Evolutionary conservation across 2,329 filamentous ascomycete species (phyloP), one percentile per base, ranked within the genome.

Genomic region (Phialophora expanda): DNA sequence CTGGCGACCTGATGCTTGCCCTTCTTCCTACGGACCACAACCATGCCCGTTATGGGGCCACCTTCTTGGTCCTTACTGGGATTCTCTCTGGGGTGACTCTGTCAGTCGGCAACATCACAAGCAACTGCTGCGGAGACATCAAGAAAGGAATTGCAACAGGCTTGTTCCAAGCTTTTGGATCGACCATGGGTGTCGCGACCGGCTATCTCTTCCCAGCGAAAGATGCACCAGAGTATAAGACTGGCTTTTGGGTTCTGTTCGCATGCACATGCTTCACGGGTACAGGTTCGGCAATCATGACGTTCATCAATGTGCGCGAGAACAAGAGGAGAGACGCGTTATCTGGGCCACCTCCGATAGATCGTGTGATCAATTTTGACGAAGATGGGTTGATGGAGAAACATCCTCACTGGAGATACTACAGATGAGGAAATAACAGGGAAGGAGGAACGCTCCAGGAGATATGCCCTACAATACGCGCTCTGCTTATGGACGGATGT

Each of bases 361-460:
- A 66, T 28, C 41, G 48, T 24, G 61, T 66, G 20, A 44, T 66
- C 24, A 53, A 66, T 14, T 66, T 66, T 38, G 64, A 66, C 28
- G 64, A 66, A 55, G 61, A 60, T 26, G 64, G 64, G 3, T 46
- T 63, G 60, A 66, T 66, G 64, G 64, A 66, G 54, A 63, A 62
- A 50, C 60, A 66, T 51, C 64, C 64, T 7, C 48, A 66, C 46
- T 66, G 64, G 64, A 61, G 64, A 48, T 66, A 63, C 53, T 66
- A 66, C 28, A 38, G 51, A 38, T 66, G 56, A 63, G 28, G 2
- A 30, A 17, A 9, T 22, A 22, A 20, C n/a, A 53, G 17, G 22
- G 17, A 20, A 34, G 2, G 17, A 7, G 17, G 38, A n/a, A 44
- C 17, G 4, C 17, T 6, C 38, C 38, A 44, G 17, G 53, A 55